Conservation (phyloP, 2,329 filamentous ascomycete genomes). For the Curvularia verruculosa region DNA sequence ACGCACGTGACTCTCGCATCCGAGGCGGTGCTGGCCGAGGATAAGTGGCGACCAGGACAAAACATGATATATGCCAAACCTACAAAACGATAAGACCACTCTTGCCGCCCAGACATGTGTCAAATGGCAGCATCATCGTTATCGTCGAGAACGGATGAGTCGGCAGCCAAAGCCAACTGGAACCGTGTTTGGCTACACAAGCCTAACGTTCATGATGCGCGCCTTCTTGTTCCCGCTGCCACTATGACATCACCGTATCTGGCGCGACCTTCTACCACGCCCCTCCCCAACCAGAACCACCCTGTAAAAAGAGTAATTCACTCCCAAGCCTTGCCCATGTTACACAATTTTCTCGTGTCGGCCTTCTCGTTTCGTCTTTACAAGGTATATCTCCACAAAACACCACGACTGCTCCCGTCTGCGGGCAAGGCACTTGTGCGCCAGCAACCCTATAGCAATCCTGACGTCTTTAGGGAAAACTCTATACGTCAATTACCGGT, state of each 20-base stretch:
- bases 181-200: slow-evolving; percentile 7
- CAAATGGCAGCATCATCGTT: no score
- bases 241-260: slow-evolving; percentile 32
- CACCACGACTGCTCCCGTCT: neutral
- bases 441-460: slow-evolving; percentile 12
- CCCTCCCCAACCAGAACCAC: slow-evolving; percentile 21
- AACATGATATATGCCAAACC: neutral
- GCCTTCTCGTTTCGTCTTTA: neutral
- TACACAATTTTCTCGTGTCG: neutral
- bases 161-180: slow-evolving; percentile 6
- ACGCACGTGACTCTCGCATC: neutral
- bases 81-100: neutral
- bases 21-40: neutral
- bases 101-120: neutral
- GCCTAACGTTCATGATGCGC: slow-evolving; percentile 1
- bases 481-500: slow-evolving; percentile 20
- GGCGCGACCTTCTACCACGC: slow-evolving; percentile 21
- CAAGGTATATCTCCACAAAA: slow-evolving; percentile 15
- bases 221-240: slow-evolving; percentile 29
- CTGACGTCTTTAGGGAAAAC: slow-evolving; percentile 30
- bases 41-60: neutral
- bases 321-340: slow-evolving; percentile 20
- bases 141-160: slow-evolving; percentile 7
- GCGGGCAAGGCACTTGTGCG: slow-evolving; percentile 1
- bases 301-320: slow-evolving; percentile 28